Evolutionary conservation across 306 rosid genomes (phyloP).

Genomic region (Abrus pulchellus): DNA sequence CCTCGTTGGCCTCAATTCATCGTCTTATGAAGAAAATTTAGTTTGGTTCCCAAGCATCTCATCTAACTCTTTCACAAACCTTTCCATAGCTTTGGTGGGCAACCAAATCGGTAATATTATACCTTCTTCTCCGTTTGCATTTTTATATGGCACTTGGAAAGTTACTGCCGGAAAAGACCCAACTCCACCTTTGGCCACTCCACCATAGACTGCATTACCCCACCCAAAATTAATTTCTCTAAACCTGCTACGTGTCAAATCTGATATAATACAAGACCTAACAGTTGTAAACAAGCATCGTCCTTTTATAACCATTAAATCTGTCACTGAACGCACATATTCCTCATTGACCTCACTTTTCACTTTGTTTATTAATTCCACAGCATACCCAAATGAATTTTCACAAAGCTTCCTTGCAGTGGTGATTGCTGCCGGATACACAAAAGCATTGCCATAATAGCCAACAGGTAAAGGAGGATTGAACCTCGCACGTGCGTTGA

Average conservation of each 20-base stretch:
- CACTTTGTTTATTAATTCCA: too few species aligned
- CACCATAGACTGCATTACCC: conserved; percentile 57
- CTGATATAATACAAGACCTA: conserved; percentile 42
- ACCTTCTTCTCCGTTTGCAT: conserved; percentile 54
- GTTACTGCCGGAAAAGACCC: not conserved
- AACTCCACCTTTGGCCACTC: conserved; percentile 37
- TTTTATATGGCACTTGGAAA: not conserved
- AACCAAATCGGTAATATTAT: conserved; percentile 51
- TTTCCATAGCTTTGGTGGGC: conserved; percentile 54
- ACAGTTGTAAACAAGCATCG: not conserved
- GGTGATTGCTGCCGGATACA: not conserved
- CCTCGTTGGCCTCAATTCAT: not conserved
- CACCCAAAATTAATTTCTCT: conserved; percentile 60
- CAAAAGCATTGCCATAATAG: conserved; percentile 41
- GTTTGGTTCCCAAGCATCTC: not conserved
- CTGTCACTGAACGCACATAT: conserved; percentile 48
- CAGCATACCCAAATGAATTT: too few species aligned
- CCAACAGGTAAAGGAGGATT: conserved; percentile 37
- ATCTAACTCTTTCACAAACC: conserved; percentile 51
- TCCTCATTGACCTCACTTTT: too few species aligned
- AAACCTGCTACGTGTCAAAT: not conserved
- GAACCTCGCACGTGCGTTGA: conserved; percentile 11
- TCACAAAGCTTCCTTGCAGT: conserved; percentile 38
- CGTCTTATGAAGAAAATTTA: conserved; percentile 1
- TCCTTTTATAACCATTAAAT: conserved; percentile 48